Evolutionary conservation across 441 rosid species (phyloP).

Genomic region (Erodium texanum): DNA sequence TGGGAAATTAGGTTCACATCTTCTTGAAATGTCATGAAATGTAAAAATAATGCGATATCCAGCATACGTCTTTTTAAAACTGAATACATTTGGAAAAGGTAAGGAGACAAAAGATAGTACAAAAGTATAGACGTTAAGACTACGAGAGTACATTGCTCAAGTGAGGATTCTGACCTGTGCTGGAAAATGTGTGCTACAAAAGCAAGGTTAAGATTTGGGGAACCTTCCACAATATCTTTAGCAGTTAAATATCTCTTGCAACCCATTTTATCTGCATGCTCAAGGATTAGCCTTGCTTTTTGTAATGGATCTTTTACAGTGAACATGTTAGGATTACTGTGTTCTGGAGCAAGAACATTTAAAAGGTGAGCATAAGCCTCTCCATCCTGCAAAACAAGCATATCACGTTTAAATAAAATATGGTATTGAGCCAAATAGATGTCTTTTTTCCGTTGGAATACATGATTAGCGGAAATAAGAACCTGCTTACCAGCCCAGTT

Average conservation of each 20-base stretch:
- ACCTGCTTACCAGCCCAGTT: neutral
- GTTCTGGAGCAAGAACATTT: conserved; percentile 94
- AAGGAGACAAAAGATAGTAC: neutral
- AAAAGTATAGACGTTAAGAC: neutral
- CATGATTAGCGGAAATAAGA: neutral
- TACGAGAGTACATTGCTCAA: neutral
- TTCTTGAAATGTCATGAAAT: neutral
- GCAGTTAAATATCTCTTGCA: conserved; percentile 82
- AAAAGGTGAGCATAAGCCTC: conserved; percentile 94
- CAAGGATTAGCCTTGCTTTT: conserved; percentile 76
- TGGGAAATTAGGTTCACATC: neutral
- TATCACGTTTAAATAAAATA: conserved; percentile 4
- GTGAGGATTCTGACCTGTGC: conserved; percentile 48
- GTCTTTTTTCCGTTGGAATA: neutral
- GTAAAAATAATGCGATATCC: neutral
- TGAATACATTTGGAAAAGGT: neutral
- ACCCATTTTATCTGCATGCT: conserved; percentile 90
- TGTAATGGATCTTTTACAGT: conserved; percentile 53
- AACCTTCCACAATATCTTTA: conserved; percentile 88
- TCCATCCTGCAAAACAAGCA: conserved; percentile 61
- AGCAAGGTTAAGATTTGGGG: conserved; percentile 93
- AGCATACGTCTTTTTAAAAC: neutral
- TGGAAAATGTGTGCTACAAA: conserved; percentile 97
- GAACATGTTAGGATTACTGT: conserved; percentile 43
- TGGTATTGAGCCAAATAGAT: neutral